Conservation (phyloP, 139 green algal genomes). For the Pycnococcus provasolii region DNA sequence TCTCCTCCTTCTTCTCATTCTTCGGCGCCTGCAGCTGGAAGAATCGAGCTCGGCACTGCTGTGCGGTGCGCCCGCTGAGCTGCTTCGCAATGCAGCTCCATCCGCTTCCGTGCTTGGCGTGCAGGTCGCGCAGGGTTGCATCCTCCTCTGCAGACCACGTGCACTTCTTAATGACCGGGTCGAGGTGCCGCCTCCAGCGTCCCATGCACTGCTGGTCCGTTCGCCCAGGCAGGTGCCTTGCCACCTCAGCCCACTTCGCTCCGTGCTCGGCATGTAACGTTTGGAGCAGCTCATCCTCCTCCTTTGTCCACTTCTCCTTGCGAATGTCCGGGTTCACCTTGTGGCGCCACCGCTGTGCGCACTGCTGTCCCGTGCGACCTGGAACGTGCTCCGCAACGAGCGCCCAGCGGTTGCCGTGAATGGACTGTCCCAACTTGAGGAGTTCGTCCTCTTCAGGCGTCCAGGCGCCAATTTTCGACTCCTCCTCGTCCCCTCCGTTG, state of each 20-base stretch:
- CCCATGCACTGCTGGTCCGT: constrained; percentile 89
- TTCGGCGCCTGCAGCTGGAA: constrained; percentile 37
- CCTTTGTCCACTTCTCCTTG: constrained; percentile 57
- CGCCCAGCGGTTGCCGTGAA: constrained; percentile 57
- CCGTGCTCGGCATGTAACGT: constrained; percentile 33
- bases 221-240: constrained; percentile 44
- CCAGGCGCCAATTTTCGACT: no score
- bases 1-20: neutral
- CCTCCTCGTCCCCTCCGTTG: neutral
- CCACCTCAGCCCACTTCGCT: constrained; percentile 60
- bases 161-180: constrained; percentile 55
- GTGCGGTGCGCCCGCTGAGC: constrained; percentile 53
- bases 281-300: constrained; percentile 46
- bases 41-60: constrained; percentile 69
- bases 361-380: constrained; percentile 67
- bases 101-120: constrained; percentile 37
- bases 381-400: constrained; percentile 60
- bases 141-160: constrained; percentile 55
- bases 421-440: constrained; percentile 22
- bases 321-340: constrained; percentile 77
- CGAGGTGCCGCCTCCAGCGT: constrained; percentile 65
- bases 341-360: constrained; percentile 76
- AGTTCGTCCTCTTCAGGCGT: no score
- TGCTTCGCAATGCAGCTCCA: constrained; percentile 54
- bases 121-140: constrained; percentile 38